Conservation (phyloP, 306 rosid genomes). For the Clitoria ternatea region DNA sequence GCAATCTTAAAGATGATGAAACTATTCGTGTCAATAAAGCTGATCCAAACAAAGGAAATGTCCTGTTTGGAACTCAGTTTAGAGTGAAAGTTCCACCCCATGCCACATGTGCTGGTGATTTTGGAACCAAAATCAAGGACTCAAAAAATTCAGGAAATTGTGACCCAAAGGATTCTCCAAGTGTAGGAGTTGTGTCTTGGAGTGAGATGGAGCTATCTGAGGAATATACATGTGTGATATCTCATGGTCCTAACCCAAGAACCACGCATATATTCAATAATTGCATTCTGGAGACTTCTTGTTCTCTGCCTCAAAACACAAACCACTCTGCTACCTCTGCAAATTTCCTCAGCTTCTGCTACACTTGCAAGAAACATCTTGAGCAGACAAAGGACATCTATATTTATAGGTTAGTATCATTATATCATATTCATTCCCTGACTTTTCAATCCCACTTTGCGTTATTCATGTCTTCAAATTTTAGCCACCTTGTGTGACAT, state of each 20-base stretch:
- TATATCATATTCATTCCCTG: no score
- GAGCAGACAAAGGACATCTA: constrained; percentile 71
- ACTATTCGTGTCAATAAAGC: constrained; percentile 11
- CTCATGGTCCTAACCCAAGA: constrained; percentile 72
- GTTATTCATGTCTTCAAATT: not conserved
- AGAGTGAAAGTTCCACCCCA: constrained; percentile 74
- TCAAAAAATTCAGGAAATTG: constrained; percentile 27
- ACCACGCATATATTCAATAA: constrained; percentile 82
- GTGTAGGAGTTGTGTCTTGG: constrained; percentile 25
- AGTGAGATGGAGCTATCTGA: constrained; percentile 83
- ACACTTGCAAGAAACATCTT: constrained; percentile 84
- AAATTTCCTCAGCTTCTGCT: constrained; percentile 74
- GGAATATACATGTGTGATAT: constrained; percentile 82
- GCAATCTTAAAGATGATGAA: constrained; percentile 41
- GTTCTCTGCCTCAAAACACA: constrained; percentile 29
- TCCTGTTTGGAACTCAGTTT: constrained; percentile 55
- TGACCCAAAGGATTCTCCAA: constrained; percentile 25
- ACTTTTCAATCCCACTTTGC: not conserved
- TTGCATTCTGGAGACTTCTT: constrained; percentile 50
- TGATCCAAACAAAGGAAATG: constrained; percentile 36
- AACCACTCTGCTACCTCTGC: constrained; percentile 18
- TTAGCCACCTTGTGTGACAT: not conserved
- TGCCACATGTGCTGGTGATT: constrained; percentile 21
- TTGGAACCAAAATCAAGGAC: constrained; percentile 30
- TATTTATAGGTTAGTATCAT: constrained; percentile 59